Conservation (phyloP, 305 asterid genomes). For the Plantago rigida region DNA sequence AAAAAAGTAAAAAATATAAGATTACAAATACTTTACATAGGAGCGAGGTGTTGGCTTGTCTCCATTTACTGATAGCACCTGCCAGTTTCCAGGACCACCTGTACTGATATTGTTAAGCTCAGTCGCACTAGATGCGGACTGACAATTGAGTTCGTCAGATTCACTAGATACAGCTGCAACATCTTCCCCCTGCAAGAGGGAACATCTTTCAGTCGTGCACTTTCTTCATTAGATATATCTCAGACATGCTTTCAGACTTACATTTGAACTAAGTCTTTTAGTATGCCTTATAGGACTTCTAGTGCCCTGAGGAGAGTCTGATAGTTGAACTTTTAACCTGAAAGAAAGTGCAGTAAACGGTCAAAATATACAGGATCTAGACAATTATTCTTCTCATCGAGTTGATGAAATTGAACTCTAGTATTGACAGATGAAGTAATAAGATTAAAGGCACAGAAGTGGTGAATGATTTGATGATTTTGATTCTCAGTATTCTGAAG, state of each 20-base stretch:
- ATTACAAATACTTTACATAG: slow-evolving; percentile 43
- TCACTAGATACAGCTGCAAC: slow-evolving; percentile 34
- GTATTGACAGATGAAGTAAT: background rate
- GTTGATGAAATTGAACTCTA: background rate
- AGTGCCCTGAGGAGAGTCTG: slow-evolving; percentile 39
- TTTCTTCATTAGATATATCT: slow-evolving; percentile 7
- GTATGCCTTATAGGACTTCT: slow-evolving; percentile 74
- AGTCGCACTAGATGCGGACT: slow-evolving; percentile 48
- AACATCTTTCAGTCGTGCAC: slow-evolving; percentile 27
- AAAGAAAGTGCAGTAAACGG: background rate
- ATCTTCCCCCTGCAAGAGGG: slow-evolving; percentile 52
- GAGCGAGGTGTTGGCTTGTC: slow-evolving; percentile 84
- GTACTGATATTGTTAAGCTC: slow-evolving; percentile 66
- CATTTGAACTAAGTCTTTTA: slow-evolving; percentile 54
- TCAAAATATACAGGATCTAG: background rate
- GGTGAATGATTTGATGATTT: too few relatives aligned
- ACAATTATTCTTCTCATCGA: background rate
- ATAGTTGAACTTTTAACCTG: slow-evolving; percentile 15
- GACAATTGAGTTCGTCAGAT: slow-evolving; percentile 53
- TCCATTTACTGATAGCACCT: slow-evolving; percentile 75
- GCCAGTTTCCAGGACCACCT: slow-evolving; percentile 88
- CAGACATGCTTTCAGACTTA: slow-evolving; percentile 30
- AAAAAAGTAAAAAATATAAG: background rate
- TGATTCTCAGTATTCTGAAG: too few relatives aligned
- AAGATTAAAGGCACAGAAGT: background rate